Base-by-base conservation (phyloP, 2,329 filamentous ascomycete genomes). In the Fusarium protoensiforme region DNA sequence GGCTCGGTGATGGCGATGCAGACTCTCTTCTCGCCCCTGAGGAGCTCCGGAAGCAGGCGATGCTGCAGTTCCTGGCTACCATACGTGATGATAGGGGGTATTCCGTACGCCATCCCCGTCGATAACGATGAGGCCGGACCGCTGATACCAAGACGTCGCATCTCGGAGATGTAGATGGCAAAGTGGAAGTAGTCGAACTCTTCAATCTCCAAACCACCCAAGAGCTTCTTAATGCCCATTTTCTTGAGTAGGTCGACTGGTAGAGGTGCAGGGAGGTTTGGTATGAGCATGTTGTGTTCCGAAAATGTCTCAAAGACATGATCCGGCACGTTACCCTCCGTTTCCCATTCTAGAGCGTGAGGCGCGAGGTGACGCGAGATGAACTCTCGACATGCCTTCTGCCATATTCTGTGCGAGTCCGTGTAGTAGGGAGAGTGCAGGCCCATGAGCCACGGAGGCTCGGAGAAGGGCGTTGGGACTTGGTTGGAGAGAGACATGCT, bases 1-100 rank as follows among this genome's bases (percentile, higher is more conserved):
- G 93, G 93, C 79, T 95, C 93, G 0, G 93, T 95, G 76, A 95
- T 94, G 13, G 93, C 93, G 73, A 95, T 94, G 77, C 93, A 95
- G 16, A 87, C 86, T 53, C 92, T 85, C 82, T 91, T 93, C 78
- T 86, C 87, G 7, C 92, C 91, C 1, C 86, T 87, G 14, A 95
- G 84, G 0, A 94, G 84, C 57, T 93, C 91, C 0, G 92, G 92
- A 8, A 95, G 83, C 71, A 92, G 91, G 9, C 87, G 85, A 72
- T 91, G 89, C 80, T 94, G 90, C 29, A 46, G 14, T 8, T 46
- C 41, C 41, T 46, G 16, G 9, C 41, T 46, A 13, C 41, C 41
- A 14, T 46, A 46, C 13, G 16, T 46, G 22, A 46, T 46, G 41
- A 46, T 46, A 14, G 41, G 41, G 7, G 41, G 41, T 20, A 24